phyloP scores from a whole-genome alignment of 306 rosid species.

The Rosa chinensis region DNA sequence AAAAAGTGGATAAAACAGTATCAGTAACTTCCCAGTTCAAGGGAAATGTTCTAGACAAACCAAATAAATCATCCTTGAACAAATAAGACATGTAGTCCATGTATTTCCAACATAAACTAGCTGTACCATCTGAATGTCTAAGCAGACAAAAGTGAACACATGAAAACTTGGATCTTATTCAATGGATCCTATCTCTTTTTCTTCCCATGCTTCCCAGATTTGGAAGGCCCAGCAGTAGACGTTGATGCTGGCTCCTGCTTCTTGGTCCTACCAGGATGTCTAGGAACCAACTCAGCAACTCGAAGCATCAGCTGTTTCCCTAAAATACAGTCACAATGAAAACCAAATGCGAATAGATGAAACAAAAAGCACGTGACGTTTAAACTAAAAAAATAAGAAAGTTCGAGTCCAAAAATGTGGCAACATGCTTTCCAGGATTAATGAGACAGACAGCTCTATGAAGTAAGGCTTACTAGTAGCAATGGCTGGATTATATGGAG shows the following conservation, averaged over 20 bases:
- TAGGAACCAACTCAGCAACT: slow-evolving; percentile 80
- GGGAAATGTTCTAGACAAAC: slow-evolving; percentile 3
- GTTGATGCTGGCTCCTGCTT: slow-evolving; percentile 70
- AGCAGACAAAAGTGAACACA: background rate
- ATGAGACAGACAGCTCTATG: background rate
- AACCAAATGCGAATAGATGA: background rate
- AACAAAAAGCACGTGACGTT: background rate
- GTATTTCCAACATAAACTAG: background rate
- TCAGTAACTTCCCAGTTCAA: background rate
- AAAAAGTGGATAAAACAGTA: background rate
- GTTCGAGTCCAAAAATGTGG: background rate
- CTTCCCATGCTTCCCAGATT: slow-evolving; percentile 76
- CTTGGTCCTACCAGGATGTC: slow-evolving; percentile 83
- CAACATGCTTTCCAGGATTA: background rate
- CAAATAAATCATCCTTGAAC: background rate
- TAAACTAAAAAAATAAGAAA: background rate
- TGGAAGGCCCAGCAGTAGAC: slow-evolving; percentile 68
- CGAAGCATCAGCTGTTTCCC: slow-evolving; percentile 73
- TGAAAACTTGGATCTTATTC: background rate
- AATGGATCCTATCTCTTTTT: slow-evolving; percentile 54
- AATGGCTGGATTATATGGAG: slow-evolving; percentile 58
- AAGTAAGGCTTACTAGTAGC: slow-evolving; percentile 55
- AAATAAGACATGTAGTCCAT: background rate
- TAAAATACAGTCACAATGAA: slow-evolving; percentile 32
- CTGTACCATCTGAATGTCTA: background rate